Evolutionary conservation across 768 basidiomycete species (phyloP).

Genomic region (Pilatotrama ljubarskyi): DNA sequence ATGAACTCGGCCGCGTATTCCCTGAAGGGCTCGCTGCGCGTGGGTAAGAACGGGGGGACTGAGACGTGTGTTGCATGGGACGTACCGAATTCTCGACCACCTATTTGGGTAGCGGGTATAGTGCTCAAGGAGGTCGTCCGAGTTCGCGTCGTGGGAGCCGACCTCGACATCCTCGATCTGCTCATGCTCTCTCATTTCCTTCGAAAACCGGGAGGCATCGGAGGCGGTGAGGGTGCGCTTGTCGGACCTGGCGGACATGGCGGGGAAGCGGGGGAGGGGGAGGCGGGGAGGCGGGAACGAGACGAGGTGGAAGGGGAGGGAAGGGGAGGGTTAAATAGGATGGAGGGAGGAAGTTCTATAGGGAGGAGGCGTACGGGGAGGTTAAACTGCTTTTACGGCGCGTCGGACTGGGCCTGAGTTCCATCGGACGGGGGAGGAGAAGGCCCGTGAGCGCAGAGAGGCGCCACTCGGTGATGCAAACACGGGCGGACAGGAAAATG

Average conservation of each 20-base stretch:
- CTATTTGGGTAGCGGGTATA: slow-evolving; percentile 46
- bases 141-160: background rate
- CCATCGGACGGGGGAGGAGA: slow-evolving; percentile 3
- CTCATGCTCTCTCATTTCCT: slow-evolving; percentile 11
- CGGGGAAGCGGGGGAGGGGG: background rate
- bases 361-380: background rate
- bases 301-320: background rate
- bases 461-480: slow-evolving; percentile 8
- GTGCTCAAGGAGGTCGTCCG: slow-evolving; percentile 26
- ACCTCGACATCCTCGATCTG: slow-evolving; percentile 8
- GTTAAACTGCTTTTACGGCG: slow-evolving; percentile 6
- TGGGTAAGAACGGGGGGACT: background rate
- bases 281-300: slow-evolving; percentile 4
- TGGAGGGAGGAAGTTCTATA: background rate
- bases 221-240: slow-evolving; percentile 18
- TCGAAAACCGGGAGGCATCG: slow-evolving; percentile 7
- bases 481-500: background rate
- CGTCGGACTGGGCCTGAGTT: slow-evolving; percentile 6
- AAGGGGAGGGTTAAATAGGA: slow-evolving; percentile 9
- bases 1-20: slow-evolving; percentile 68
- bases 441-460: slow-evolving; percentile 1
- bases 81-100: slow-evolving; percentile 59
- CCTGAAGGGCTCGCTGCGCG: slow-evolving; percentile 37
- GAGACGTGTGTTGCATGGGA: background rate
- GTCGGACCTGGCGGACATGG: slow-evolving; percentile 11